Base-by-base conservation (phyloP, 257 asterid species). In the Solanum lignicaule region DNA sequence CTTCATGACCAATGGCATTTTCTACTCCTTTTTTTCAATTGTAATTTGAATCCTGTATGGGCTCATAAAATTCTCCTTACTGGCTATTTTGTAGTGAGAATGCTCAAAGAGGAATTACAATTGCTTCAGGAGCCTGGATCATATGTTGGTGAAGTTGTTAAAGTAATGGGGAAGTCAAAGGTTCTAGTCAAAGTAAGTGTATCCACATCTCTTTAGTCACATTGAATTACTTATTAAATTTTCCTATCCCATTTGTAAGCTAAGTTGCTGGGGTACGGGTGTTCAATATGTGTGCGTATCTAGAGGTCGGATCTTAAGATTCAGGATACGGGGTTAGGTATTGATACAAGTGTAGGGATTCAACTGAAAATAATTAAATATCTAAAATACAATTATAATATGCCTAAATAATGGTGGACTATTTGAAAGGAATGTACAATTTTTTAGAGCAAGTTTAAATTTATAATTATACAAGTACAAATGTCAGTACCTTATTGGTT, bases 111-210 rank as follows among this genome's bases (percentile, higher is more conserved):
- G 88, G 99, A 97, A 93, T 90, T 97, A 90, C 98, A 97, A 87
- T 93, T 97, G 87, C 98, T 97, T 91, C 98, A 95, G 93, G 98
- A 97, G 90, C 98, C 99, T 83, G 99, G 98, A 86, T 97, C 98
- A n/a, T 95, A 94, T 91, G 99, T 97, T 39, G 98, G 98, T 9
- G 98, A 96, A 94, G 98, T 96, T 92, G 98, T 95, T 87, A 96
- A 96, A 92, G 98, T 96, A 35, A 95, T 96, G 99, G 99, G 98
- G 87, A 95, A 96, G 89, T 95, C 98, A 12, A 95, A 97, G 93
- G 98, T 97, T 87, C 93, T 97, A 72, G 99, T 97, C 46, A 97
- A 97, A 94, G 99, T 95, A 35, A 87, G 97, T 90, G 52, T 20
- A 29, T 20, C 78, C 36, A 43, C 55, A 38, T 25, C 21, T 85